Percentiles rank a stretch among this genome's conserved stretches.
These are phyloP conservation scores for Ustilago curta DNA, from an alignment of 1,284 basidiomycete genomes.

Conservation along the genomic window DNA sequence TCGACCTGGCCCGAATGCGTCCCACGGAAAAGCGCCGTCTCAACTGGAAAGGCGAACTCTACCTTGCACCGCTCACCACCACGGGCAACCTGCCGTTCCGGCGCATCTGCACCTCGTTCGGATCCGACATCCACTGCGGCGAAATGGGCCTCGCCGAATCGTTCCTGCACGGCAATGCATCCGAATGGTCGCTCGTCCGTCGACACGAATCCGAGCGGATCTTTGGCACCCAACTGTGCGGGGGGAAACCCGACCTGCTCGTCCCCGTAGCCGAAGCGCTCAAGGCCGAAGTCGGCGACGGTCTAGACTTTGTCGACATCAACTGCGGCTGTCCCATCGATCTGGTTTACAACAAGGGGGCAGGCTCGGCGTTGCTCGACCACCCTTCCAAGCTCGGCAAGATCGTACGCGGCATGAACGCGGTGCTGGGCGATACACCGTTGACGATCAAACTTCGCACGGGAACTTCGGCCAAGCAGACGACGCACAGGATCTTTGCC, in stretches of 20 bases:
- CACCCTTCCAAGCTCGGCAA: conserved; percentile 83
- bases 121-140: conserved; percentile 93
- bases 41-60: conserved; percentile 85
- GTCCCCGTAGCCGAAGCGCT: conserved; percentile 88
- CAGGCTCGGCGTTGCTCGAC: conserved; percentile 90
- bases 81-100: conserved; percentile 97
- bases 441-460: conserved; percentile 92
- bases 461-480: conserved; percentile 80
- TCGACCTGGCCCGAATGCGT: conserved; percentile 74
- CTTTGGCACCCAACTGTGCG: conserved; percentile 86
- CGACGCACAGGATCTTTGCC: conserved; percentile 82
- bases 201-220: conserved; percentile 83
- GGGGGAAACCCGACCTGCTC: conserved; percentile 74
- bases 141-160: conserved; percentile 76
- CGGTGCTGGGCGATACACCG: conserved; percentile 88
- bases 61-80: conserved; percentile 93
- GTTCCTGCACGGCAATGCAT: conserved; percentile 58
- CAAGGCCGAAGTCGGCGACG: conserved; percentile 74
- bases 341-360: conserved; percentile 90
- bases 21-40: conserved; percentile 87
- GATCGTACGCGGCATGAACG: conserved; percentile 91
- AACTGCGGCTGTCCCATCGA: conserved; percentile 99
- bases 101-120: conserved; percentile 84
- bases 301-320: conserved; percentile 90
- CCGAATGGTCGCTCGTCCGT: conserved; percentile 67